Evolutionary conservation across 805 yeast species (phyloP).

Genomic region (Yarrowia alimentaria): DNA sequence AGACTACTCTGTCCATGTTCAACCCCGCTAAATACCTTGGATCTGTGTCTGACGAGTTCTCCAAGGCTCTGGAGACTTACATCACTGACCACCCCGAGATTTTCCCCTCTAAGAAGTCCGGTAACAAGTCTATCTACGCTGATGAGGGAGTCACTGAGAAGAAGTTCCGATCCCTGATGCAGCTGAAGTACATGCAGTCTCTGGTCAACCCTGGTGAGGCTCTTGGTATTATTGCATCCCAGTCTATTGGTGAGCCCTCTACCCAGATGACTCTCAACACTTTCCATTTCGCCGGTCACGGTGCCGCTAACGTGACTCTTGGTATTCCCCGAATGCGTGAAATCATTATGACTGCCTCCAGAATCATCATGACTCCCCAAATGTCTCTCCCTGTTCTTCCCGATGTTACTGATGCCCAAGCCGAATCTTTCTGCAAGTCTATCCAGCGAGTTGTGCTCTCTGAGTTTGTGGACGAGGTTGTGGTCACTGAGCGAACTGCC

Average conservation of each 20-base stretch:
- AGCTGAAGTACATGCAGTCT: constrained; percentile 95
- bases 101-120: constrained; percentile 50
- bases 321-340: constrained; percentile 99
- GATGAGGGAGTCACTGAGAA: constrained; percentile 60
- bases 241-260: constrained; percentile 98
- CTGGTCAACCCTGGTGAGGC: constrained; percentile 95
- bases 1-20: constrained; percentile 81
- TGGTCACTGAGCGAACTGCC: constrained; percentile 69
- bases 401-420: constrained; percentile 80
- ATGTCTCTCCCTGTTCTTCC: constrained; percentile 85
- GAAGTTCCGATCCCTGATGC: constrained; percentile 95
- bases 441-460: constrained; percentile 80
- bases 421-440: constrained; percentile 89
- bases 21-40: constrained; percentile 92
- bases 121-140: constrained; percentile 29
- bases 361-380: constrained; percentile 96
- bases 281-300: constrained; percentile 99
- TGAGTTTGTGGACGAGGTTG: constrained; percentile 81
- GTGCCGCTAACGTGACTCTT: constrained; percentile 98
- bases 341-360: constrained; percentile 98
- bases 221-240: constrained; percentile 97
- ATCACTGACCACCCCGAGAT: constrained; percentile 54
- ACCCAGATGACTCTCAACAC: constrained; percentile 98
- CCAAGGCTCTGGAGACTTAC: constrained; percentile 70
- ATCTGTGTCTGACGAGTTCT: constrained; percentile 87